Evolutionary conservation across 805 yeast genomes (phyloP).

Genomic region (Pachysolen tannophilus): DNA sequence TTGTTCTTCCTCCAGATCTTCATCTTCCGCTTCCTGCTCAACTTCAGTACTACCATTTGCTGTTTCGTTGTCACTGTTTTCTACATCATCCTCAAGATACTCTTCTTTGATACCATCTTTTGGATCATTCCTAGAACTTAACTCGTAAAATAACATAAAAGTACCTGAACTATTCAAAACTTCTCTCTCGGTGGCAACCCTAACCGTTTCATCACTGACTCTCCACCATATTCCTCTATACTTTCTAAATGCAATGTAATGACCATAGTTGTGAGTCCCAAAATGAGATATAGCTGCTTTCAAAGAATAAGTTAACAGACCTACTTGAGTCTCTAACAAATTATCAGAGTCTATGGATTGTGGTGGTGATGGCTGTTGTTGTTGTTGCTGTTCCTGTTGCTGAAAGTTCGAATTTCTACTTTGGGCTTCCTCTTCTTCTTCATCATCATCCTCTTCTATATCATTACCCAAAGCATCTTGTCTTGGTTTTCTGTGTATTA

Average conservation of each 20-base stretch:
- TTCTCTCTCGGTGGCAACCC: slow-evolving; percentile 71
- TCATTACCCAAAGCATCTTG: slow-evolving; percentile 25
- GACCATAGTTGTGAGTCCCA: slow-evolving; percentile 98
- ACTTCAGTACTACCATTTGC: too few relatives aligned
- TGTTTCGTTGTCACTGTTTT: too few relatives aligned
- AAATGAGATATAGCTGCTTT: slow-evolving; percentile 87
- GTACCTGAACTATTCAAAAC: slow-evolving; percentile 81
- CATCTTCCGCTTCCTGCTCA: neutral
- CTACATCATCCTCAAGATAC: too few relatives aligned
- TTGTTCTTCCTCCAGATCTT: neutral
- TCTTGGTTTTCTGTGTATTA: slow-evolving; percentile 18
- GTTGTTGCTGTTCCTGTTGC: neutral
- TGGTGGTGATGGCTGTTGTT: slow-evolving; percentile 9
- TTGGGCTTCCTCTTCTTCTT: neutral
- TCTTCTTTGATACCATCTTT: too few relatives aligned
- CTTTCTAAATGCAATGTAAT: slow-evolving; percentile 82
- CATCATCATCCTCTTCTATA: slow-evolving; percentile 8
- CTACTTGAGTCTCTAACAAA: slow-evolving; percentile 16
- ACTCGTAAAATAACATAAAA: slow-evolving; percentile 87
- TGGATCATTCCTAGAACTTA: slow-evolving; percentile 33
- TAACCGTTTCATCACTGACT: slow-evolving; percentile 83
- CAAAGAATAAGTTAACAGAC: slow-evolving; percentile 54
- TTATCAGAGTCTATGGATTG: slow-evolving; percentile 8
- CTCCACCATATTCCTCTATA: slow-evolving; percentile 91
- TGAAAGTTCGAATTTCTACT: slow-evolving; percentile 7